phyloP scores from a whole-genome alignment of 2,329 filamentous ascomycete species.

The Talaromyces pinophilus region DNA sequence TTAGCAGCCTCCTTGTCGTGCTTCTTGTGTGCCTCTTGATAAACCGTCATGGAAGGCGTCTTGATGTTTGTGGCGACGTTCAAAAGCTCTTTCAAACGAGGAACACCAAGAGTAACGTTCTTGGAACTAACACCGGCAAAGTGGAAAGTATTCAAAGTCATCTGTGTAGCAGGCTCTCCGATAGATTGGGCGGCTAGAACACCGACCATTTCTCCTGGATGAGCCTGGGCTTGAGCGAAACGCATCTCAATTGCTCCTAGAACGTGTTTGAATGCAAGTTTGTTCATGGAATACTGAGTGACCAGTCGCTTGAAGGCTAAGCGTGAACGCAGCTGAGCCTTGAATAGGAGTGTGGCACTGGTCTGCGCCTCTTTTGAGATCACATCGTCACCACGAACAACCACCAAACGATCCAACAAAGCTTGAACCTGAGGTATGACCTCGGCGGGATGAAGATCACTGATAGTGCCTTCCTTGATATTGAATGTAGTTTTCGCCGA shows the following conservation, averaged over 20 bases:
- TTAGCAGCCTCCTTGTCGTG: slow-evolving; percentile 79
- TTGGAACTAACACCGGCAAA: slow-evolving; percentile 99
- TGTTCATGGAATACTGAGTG: slow-evolving; percentile 80
- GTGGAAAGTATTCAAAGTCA: slow-evolving; percentile 99
- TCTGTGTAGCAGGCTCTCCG: slow-evolving; percentile 97
- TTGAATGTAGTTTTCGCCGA: slow-evolving; percentile 88
- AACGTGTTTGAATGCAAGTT: slow-evolving; percentile 88
- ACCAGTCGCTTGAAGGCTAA: slow-evolving; percentile 93
- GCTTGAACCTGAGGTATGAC: slow-evolving; percentile 77
- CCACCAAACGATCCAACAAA: slow-evolving; percentile 73
- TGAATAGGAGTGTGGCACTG: slow-evolving; percentile 88
- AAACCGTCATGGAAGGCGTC: slow-evolving; percentile 95
- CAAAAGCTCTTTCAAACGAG: slow-evolving; percentile 98
- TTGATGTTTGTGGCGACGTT: slow-evolving; percentile 98
- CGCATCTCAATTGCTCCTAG: slow-evolving; percentile 86
- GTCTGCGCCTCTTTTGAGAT: slow-evolving; percentile 84
- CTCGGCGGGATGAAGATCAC: slow-evolving; percentile 84
- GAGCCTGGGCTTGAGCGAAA: slow-evolving; percentile 82
- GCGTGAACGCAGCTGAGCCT: slow-evolving; percentile 83
- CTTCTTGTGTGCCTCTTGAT: slow-evolving; percentile 63
- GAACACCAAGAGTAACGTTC: slow-evolving; percentile 98
- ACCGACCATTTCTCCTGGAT: slow-evolving; percentile 97
- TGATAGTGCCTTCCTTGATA: slow-evolving; percentile 80
- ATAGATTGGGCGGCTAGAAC: slow-evolving; percentile 97
- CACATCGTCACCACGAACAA: slow-evolving; percentile 80